These are phyloP conservation scores for Mycena rosella DNA, from an alignment of 768 basidiomycete genomes.

Conservation along the genomic window DNA sequence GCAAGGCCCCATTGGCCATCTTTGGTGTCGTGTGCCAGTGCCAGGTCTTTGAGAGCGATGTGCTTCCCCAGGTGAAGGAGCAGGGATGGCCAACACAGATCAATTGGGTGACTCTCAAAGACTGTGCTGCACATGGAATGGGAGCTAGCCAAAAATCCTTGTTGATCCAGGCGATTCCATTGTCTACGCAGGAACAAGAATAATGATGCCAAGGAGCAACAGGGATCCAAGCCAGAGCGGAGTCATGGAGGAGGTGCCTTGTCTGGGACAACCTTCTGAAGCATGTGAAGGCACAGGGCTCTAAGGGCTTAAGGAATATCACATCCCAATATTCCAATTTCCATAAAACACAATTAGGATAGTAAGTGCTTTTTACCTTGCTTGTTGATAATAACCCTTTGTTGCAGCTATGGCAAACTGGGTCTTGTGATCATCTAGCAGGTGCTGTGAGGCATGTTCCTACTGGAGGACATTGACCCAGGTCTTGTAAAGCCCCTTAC, in stretches of 20 bases:
- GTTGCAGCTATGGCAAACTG: constrained; percentile 17
- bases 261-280: constrained; percentile 10
- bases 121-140: not conserved
- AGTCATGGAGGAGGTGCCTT: constrained; percentile 6
- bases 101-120: not conserved
- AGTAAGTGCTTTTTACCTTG: constrained; percentile 3
- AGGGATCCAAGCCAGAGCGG: not conserved
- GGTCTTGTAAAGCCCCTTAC: not conserved
- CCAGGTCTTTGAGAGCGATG: not conserved
- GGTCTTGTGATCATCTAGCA: constrained; percentile 5
- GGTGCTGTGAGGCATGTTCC: not conserved
- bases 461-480: not conserved
- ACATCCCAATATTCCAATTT: constrained; percentile 1
- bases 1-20: not conserved
- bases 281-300: not conserved
- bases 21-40: not conserved
- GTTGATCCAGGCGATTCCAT: constrained; percentile 37
- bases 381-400: not conserved
- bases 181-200: constrained; percentile 12
- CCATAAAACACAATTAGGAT: constrained; percentile 1
- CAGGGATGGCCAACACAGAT: constrained; percentile 7
- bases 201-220: not conserved
- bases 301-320: not conserved
- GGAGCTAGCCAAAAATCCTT: not conserved
- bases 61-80: not conserved